A percentile compares a stretch with the other conserved stretches of the same genome.
Evolutionary conservation across 768 basidiomycete genomes (phyloP).

Genomic region (Mycena leptocephala): DNA sequence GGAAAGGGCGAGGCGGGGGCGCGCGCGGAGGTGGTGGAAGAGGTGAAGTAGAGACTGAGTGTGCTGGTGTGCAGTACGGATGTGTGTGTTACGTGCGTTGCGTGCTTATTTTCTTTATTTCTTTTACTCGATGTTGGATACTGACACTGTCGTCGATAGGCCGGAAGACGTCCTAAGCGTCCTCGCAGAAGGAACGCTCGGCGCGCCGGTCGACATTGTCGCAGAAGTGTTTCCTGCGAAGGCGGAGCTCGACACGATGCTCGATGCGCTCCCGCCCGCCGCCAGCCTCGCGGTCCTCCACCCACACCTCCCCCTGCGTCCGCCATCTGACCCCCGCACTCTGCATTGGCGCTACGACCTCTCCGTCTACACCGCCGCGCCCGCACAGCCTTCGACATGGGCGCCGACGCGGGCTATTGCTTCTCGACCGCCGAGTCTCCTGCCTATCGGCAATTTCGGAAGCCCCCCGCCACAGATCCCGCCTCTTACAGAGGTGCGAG

Average conservation of each 20-base stretch:
- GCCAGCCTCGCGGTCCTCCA: constrained; percentile 75
- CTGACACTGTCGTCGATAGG: constrained; percentile 50
- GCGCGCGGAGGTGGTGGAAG: constrained; percentile 44
- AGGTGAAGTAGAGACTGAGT: constrained; percentile 61
- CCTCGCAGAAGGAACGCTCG: constrained; percentile 52
- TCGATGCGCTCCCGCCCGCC: constrained; percentile 64
- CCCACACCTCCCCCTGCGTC: constrained; percentile 68
- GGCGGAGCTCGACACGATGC: constrained; percentile 63
- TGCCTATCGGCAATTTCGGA: no score
- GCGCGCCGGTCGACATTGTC: constrained; percentile 58
- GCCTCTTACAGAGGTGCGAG: no score
- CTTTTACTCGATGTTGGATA: background rate
- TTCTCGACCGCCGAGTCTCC: no score
- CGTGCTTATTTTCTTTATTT: constrained; percentile 32
- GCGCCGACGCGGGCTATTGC: no score
- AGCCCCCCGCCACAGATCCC: no score
- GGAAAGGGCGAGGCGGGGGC: constrained; percentile 39
- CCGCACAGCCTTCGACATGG: no score
- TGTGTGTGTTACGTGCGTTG: constrained; percentile 53
- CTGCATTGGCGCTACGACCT: constrained; percentile 59
- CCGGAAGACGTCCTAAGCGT: constrained; percentile 64
- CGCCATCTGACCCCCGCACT: constrained; percentile 32
- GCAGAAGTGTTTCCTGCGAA: constrained; percentile 69
- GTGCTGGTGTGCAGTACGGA: constrained; percentile 59
- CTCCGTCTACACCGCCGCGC: constrained; percentile 68